Conservation (phyloP, 139 green algal genomes). For the Chlorella sp. region DNA sequence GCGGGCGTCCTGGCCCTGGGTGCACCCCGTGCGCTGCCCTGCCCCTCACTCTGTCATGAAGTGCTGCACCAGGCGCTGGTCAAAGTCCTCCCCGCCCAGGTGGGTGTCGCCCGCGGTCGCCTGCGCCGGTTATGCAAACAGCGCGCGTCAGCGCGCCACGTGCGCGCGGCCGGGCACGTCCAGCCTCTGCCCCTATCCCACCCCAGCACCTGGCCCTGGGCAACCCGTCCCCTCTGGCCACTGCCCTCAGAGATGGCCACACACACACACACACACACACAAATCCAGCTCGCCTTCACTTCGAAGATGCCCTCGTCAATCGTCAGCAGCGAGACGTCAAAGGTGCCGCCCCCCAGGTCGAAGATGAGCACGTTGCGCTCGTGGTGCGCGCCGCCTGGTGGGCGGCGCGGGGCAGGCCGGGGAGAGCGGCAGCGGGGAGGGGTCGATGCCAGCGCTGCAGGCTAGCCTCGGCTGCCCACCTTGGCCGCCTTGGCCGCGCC, state of each 20-base stretch:
- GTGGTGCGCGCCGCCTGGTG: constrained; percentile 16
- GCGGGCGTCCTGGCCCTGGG: constrained; percentile 89
- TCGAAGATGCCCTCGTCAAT: constrained; percentile 92
- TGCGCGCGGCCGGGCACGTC: too few relatives aligned
- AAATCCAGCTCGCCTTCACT: constrained; percentile 77
- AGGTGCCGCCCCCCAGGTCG: constrained; percentile 84
- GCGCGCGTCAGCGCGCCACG: too few relatives aligned
- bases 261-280: too few relatives aligned
- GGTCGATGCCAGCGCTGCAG: too few relatives aligned
- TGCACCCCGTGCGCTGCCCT: too few relatives aligned
- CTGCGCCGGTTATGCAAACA: too few relatives aligned
- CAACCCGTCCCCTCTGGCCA: constrained; percentile 88
- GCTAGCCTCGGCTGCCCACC: too few relatives aligned
- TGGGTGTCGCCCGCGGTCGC: constrained; percentile 98
- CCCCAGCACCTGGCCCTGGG: constrained; percentile 90
- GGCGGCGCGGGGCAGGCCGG: neutral
- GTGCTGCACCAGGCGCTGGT: constrained; percentile 93
- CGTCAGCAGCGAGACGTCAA: constrained; percentile 85
- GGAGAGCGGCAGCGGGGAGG: too few relatives aligned
- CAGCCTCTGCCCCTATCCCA: constrained; percentile 99
- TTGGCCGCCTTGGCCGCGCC: too few relatives aligned
- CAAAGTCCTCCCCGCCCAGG: constrained; percentile 98
- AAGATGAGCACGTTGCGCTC: constrained; percentile 92
- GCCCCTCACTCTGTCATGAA: constrained; percentile 52
- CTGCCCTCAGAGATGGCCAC: constrained; percentile 97